These are phyloP conservation scores for Fusarium sp. DNA, from an alignment of 2,329 filamentous ascomycete species.

Conservation along the genomic window DNA sequence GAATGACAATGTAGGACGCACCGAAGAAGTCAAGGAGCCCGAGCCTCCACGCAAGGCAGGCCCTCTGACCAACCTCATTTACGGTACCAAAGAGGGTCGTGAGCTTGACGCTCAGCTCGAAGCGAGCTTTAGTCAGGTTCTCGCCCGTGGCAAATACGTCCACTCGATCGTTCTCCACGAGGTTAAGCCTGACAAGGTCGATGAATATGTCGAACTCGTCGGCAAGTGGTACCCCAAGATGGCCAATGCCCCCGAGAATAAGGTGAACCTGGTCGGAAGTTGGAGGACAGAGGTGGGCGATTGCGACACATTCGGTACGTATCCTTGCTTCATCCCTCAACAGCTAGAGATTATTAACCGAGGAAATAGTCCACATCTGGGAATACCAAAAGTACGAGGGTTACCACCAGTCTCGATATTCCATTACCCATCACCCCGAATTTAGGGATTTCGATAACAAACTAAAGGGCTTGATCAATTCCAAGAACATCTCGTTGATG, in stretches of 20 bases:
- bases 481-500: slow-evolving; percentile 92
- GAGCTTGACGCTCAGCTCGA: slow-evolving; percentile 96
- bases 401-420: slow-evolving; percentile 91
- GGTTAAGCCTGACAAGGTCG: slow-evolving; percentile 93
- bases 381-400: slow-evolving; percentile 98
- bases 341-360: slow-evolving; percentile 23
- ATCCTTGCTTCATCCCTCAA: not conserved
- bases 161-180: slow-evolving; percentile 98
- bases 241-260: slow-evolving; percentile 85
- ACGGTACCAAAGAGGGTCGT: slow-evolving; percentile 94
- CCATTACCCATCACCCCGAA: slow-evolving; percentile 83
- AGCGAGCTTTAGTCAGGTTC: slow-evolving; percentile 92
- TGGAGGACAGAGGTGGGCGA: slow-evolving; percentile 99
- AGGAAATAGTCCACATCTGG: slow-evolving; percentile 89
- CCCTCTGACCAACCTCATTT: slow-evolving; percentile 87
- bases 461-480: slow-evolving; percentile 84
- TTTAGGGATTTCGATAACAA: slow-evolving; percentile 86
- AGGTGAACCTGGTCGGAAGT: slow-evolving; percentile 95
- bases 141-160: slow-evolving; percentile 97
- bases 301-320: slow-evolving; percentile 92
- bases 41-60: slow-evolving; percentile 74
- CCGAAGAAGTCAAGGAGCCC: slow-evolving; percentile 66
- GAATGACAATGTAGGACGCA: slow-evolving; percentile 51
- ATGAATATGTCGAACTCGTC: slow-evolving; percentile 91
- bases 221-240: slow-evolving; percentile 93